phyloP scores from a whole-genome alignment of 306 rosid species.

The Pterocarpus santalinus region DNA sequence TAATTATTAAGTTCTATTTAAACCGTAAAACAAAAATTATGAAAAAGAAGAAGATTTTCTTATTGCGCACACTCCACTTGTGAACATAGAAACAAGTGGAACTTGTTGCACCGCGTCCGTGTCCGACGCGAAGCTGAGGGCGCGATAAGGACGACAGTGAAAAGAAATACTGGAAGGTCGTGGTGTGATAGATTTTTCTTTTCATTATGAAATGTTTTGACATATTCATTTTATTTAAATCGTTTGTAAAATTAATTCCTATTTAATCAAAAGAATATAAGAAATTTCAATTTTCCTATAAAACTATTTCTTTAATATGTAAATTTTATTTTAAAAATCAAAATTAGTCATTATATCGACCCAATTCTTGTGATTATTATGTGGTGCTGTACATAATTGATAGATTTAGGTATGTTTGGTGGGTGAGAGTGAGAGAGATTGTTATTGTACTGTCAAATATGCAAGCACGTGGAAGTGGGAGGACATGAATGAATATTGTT shows the following conservation, averaged over 20 bases:
- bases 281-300: too few species aligned
- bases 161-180: not conserved
- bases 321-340: too few species aligned
- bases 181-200: too few species aligned
- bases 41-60: not conserved
- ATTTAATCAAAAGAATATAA: too few species aligned
- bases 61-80: not conserved
- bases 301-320: too few species aligned
- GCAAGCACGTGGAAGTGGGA: not conserved
- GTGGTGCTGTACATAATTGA: not conserved
- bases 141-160: not conserved
- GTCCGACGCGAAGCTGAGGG: slow-evolving; percentile 23
- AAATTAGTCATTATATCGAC: too few species aligned
- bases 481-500: not conserved
- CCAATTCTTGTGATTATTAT: too few species aligned
- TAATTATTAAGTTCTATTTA: too few species aligned
- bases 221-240: not conserved
- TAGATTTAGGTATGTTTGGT: not conserved
- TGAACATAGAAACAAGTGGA: not conserved
- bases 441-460: not conserved
- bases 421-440: slow-evolving; percentile 8
- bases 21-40: not conserved
- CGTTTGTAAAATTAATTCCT: too few species aligned
- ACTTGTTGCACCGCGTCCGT: slow-evolving; percentile 9
- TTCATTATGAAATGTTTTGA: too few species aligned